Percentiles rank a stretch among this genome's conserved stretches.
Conservation (phyloP, 1,139 yeast species). For the Debaryomycetaceae sp. region DNA sequence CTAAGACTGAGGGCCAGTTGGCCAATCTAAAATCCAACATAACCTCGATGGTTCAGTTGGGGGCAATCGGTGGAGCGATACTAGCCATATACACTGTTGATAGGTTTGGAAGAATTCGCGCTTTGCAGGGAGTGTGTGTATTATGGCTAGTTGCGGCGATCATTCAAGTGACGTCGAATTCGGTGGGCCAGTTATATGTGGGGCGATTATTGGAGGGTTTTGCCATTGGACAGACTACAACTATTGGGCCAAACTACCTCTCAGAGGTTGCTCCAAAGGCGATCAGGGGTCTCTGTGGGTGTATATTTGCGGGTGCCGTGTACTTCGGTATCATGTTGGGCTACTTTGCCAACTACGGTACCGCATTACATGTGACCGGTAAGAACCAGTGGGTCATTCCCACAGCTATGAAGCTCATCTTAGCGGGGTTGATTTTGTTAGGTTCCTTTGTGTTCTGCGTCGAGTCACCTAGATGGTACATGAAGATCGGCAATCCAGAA, state of each 20-base stretch:
- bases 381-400: conserved; percentile 37
- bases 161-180: conserved; percentile 42
- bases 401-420: conserved; percentile 32
- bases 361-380: conserved; percentile 28
- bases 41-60: conserved; percentile 60
- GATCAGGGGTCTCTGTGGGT: conserved; percentile 48
- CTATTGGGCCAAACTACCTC: conserved; percentile 52
- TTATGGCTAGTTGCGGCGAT: conserved; percentile 46
- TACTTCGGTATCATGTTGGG: conserved; percentile 51
- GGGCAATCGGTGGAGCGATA: conserved; percentile 54
- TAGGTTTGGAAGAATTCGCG: conserved; percentile 50
- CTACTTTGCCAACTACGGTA: conserved; percentile 46
- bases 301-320: conserved; percentile 53
- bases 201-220: conserved; percentile 54
- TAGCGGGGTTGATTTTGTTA: conserved; percentile 39
- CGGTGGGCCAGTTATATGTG: conserved; percentile 48
- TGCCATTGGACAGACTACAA: conserved; percentile 54
- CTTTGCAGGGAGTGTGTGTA: conserved; percentile 42
- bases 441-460: conserved; percentile 32
- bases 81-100: conserved; percentile 50
- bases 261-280: conserved; percentile 52
- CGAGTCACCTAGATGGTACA: conserved; percentile 46
- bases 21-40: conserved; percentile 53
- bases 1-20: conserved; percentile 28
- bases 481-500: conserved; percentile 33